Conservation (phyloP, 345 rosid genomes). For the Arabis hirsuta region DNA sequence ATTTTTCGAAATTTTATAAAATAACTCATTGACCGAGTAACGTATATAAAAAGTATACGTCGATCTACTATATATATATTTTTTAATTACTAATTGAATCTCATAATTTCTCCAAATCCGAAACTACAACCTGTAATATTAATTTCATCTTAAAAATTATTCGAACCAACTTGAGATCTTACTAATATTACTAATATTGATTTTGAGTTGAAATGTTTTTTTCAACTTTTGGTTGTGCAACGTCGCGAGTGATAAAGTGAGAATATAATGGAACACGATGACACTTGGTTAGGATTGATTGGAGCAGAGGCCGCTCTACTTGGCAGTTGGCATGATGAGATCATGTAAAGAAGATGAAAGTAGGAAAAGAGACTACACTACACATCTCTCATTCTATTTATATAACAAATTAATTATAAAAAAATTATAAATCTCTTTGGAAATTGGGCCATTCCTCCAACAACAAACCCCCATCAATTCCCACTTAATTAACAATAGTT, state of each 20-base stretch:
- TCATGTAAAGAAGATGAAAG: conserved; percentile 50
- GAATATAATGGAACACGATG: conserved; percentile 25
- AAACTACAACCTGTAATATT: too few relatives aligned
- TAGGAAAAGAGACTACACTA: conserved; percentile 26
- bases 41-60: too few relatives aligned
- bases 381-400: conserved; percentile 28
- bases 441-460: conserved; percentile 81
- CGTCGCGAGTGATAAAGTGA: conserved; percentile 22
- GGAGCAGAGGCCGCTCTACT: conserved; percentile 65
- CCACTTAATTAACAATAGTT: conserved; percentile 31
- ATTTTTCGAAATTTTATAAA: too few relatives aligned
- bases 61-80: too few relatives aligned
- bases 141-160: too few relatives aligned
- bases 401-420: conserved; percentile 31
- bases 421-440: conserved; percentile 70
- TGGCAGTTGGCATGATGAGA: conserved; percentile 48
- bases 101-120: too few relatives aligned
- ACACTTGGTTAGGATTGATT: conserved; percentile 47
- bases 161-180: too few relatives aligned
- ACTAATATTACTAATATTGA: too few relatives aligned
- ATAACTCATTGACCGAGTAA: too few relatives aligned
- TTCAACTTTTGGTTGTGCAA: neutral
- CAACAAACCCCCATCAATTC: conserved; percentile 45
- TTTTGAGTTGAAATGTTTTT: neutral
- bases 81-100: too few relatives aligned